phyloP scores from a whole-genome alignment of 495 filamentous ascomycete species.

The Clavariopsis aquatica region DNA sequence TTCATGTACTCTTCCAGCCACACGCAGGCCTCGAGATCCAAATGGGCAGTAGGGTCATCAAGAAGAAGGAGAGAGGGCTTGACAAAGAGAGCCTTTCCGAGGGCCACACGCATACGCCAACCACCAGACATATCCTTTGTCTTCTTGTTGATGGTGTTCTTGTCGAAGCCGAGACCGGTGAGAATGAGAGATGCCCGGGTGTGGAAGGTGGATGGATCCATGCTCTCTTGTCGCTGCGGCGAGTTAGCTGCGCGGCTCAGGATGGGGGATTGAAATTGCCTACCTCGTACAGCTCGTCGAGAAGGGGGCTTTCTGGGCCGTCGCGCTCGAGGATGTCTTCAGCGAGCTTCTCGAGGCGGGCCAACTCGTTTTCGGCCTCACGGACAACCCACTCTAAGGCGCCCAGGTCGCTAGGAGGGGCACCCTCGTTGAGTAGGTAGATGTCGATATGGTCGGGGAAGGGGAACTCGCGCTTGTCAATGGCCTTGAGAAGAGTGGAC shows the following conservation, averaged over 20 bases:
- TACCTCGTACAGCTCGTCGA: slow-evolving; percentile 97
- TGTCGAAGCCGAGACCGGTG: slow-evolving; percentile 99
- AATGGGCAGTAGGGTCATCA: slow-evolving; percentile 97
- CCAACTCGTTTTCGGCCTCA: slow-evolving; percentile 93
- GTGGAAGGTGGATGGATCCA: slow-evolving; percentile 99
- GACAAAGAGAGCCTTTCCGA: slow-evolving; percentile 97
- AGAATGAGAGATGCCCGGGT: slow-evolving; percentile 95
- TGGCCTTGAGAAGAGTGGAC: slow-evolving; percentile 93
- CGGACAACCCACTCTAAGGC: slow-evolving; percentile 96
- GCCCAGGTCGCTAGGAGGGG: slow-evolving; percentile 82
- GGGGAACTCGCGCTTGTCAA: slow-evolving; percentile 89
- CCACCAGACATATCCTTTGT: slow-evolving; percentile 99
- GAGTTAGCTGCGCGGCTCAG: slow-evolving; percentile 13
- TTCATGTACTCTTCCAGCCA: slow-evolving; percentile 99
- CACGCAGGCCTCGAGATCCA: slow-evolving; percentile 99
- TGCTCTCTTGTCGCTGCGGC: slow-evolving; percentile 87
- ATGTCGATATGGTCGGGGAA: slow-evolving; percentile 97
- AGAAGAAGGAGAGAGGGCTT: slow-evolving; percentile 93
- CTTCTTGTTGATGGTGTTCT: slow-evolving; percentile 93
- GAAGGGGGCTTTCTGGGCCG: slow-evolving; percentile 84
- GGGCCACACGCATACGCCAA: slow-evolving; percentile 98
- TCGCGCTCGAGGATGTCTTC: slow-evolving; percentile 89
- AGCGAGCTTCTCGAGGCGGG: slow-evolving; percentile 79
- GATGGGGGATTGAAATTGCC: slow-evolving; percentile 38
- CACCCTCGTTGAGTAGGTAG: slow-evolving; percentile 97